These are phyloP conservation scores for Solanum ossicruentum DNA, from an alignment of 257 asterid species.

Conservation along the genomic window DNA sequence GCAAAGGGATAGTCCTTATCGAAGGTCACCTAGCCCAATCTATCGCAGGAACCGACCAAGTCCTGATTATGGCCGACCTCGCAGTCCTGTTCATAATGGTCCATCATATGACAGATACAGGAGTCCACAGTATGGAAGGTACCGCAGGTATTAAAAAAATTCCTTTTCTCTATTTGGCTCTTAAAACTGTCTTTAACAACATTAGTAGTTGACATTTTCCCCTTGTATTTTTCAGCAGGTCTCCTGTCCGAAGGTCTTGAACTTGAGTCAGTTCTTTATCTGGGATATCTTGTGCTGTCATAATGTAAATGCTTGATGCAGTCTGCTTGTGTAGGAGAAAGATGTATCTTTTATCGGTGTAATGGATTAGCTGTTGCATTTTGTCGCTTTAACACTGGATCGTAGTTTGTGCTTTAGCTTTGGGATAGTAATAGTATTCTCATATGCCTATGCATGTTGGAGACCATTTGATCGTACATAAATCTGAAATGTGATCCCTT, in stretches of 20 bases:
- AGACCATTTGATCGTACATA: neutral
- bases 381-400: neutral
- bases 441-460: neutral
- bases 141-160: slow-evolving; percentile 30
- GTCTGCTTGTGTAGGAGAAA: neutral
- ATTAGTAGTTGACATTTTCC: neutral
- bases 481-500: neutral
- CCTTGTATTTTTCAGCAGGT: slow-evolving; percentile 30
- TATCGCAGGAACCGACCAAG: slow-evolving; percentile 54
- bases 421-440: neutral
- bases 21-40: slow-evolving; percentile 63
- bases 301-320: neutral
- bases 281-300: neutral
- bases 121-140: slow-evolving; percentile 62
- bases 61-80: slow-evolving; percentile 51
- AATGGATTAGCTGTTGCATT: neutral
- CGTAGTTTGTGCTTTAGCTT: neutral
- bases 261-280: neutral
- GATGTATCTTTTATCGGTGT: neutral
- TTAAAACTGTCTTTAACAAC: neutral
- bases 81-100: slow-evolving; percentile 20
- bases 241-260: slow-evolving; percentile 44
- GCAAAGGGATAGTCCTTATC: slow-evolving; percentile 40
- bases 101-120: slow-evolving; percentile 35
- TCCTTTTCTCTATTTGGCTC: neutral